Conservation (phyloP, 2,329 filamentous ascomycete genomes). For the Pyricularia grisea region DNA sequence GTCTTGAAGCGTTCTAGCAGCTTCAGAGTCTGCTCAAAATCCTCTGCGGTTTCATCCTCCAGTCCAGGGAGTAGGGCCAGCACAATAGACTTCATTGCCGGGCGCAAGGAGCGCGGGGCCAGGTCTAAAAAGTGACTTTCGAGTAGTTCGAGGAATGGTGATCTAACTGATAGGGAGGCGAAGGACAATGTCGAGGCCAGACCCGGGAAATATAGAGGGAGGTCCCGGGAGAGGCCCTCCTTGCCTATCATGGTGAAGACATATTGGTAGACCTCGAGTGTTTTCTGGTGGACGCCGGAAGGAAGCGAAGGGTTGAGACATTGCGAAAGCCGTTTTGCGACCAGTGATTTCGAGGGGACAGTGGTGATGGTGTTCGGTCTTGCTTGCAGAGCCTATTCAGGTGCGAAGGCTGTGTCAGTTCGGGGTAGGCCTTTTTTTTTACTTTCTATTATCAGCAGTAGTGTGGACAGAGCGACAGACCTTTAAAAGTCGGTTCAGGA, state of each 20-base stretch:
- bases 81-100: slow-evolving; percentile 83
- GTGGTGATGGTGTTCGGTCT: slow-evolving; percentile 62
- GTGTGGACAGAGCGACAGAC: slow-evolving; percentile 28
- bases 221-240: slow-evolving; percentile 70
- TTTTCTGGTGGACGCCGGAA: slow-evolving; percentile 95
- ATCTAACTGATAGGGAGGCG: slow-evolving; percentile 83
- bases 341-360: slow-evolving; percentile 71
- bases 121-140: slow-evolving; percentile 71
- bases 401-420: slow-evolving; percentile 14
- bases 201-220: slow-evolving; percentile 83
- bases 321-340: slow-evolving; percentile 88
- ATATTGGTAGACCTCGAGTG: slow-evolving; percentile 85
- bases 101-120: slow-evolving; percentile 62
- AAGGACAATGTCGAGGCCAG: slow-evolving; percentile 86
- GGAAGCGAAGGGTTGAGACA: slow-evolving; percentile 89
- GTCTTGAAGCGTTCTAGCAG: slow-evolving; percentile 71
- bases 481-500: slow-evolving; percentile 84
- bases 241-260: slow-evolving; percentile 80
- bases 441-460: neutral
- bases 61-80: slow-evolving; percentile 82
- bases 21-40: slow-evolving; percentile 80
- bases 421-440: neutral
- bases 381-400: slow-evolving; percentile 71
- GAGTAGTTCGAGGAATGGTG: slow-evolving; percentile 74
- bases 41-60: slow-evolving; percentile 94